Conservation (phyloP, 73 alveolate genomes). For the Effrenium voratum region DNA sequence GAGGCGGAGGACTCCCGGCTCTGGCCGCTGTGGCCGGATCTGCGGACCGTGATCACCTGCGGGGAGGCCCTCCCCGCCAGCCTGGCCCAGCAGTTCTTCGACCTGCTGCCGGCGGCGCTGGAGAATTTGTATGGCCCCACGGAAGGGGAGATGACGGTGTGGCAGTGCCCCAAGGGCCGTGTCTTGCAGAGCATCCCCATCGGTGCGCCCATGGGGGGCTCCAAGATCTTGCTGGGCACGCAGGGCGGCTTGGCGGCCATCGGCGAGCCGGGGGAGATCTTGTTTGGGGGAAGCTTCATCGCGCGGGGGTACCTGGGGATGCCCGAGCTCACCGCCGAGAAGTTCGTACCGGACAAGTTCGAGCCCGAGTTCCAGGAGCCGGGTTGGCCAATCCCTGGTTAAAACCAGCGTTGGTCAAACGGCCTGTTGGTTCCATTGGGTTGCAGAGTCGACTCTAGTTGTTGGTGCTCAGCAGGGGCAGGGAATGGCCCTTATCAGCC, state of each 20-base stretch:
- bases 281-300: constrained; percentile 21
- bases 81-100: neutral
- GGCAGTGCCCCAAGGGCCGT: constrained; percentile 44
- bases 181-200: neutral
- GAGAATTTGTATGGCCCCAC: constrained; percentile 59
- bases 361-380: too few species aligned
- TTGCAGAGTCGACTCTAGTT: too few species aligned
- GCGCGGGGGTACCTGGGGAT: constrained; percentile 55
- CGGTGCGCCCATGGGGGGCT: constrained; percentile 56
- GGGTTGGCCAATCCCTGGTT: too few species aligned
- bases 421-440: too few species aligned
- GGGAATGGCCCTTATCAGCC: too few species aligned
- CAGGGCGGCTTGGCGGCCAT: neutral
- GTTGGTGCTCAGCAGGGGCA: too few species aligned
- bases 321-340: too few species aligned
- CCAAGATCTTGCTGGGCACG: neutral
- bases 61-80: neutral
- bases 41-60: constrained; percentile 11
- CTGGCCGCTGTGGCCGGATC: neutral
- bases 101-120: constrained; percentile 25
- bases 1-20: neutral
- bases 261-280: constrained; percentile 40
- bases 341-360: too few species aligned
- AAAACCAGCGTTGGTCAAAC: too few species aligned
- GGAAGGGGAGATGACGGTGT: constrained; percentile 45